These are phyloP conservation scores for Picea sitchensis DNA, from an alignment of 75 land plant genomes.

Conservation along the genomic window DNA sequence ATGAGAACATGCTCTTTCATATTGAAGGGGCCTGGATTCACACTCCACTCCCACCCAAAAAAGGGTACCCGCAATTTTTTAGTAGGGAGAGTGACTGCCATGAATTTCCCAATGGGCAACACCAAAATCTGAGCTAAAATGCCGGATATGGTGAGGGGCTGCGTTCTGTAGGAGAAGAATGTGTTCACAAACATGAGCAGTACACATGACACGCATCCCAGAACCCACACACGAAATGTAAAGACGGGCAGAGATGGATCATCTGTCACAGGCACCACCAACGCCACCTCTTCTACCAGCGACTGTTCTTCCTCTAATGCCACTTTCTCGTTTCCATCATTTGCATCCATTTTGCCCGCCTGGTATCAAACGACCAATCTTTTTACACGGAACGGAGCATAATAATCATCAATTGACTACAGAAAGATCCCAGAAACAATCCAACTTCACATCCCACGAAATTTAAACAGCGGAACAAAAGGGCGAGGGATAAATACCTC, in stretches of 20 bases:
- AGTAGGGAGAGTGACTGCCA: constrained; percentile 49
- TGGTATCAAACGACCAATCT: too few species aligned
- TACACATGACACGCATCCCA: constrained; percentile 36
- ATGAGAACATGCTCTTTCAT: constrained; percentile 89
- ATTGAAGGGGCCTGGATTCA: constrained; percentile 89
- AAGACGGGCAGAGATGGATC: constrained; percentile 51
- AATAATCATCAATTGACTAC: too few species aligned
- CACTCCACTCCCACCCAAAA: constrained; percentile 39
- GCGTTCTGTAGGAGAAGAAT: constrained; percentile 54
- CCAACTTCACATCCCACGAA: too few species aligned
- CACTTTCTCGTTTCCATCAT: constrained; percentile 2
- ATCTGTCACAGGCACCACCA: constrained; percentile 48
- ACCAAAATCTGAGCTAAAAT: constrained; percentile 47
- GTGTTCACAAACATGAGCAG: constrained; percentile 56
- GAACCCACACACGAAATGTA: constrained; percentile 52
- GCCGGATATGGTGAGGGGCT: constrained; percentile 44
- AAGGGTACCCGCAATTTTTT: constrained; percentile 24
- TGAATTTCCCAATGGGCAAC: constrained; percentile 47
- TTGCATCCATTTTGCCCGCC: neutral
- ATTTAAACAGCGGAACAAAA: too few species aligned
- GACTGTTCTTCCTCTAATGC: constrained; percentile 31
- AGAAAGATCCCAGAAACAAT: too few species aligned
- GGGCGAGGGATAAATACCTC: too few species aligned
- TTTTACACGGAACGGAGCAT: too few species aligned
- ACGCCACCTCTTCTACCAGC: constrained; percentile 60